phyloP scores from a whole-genome alignment of 805 yeast species.

The Teunomyces stri region DNA sequence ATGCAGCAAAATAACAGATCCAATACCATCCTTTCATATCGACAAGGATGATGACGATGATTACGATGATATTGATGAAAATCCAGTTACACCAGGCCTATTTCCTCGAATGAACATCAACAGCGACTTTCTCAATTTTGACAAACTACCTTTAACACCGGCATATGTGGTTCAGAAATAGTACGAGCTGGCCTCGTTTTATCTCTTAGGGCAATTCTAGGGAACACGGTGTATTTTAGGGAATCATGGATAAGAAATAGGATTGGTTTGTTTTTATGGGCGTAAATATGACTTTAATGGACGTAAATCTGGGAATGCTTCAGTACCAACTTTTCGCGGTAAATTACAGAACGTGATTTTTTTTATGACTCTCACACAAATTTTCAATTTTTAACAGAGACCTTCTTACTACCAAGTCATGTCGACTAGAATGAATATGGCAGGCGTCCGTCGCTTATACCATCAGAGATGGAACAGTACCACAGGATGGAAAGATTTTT shows the following conservation, averaged over 20 bases:
- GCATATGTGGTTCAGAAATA: slow-evolving; percentile 16
- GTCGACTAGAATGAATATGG: background rate
- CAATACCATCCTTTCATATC: slow-evolving; percentile 5
- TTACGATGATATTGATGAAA: slow-evolving; percentile 10
- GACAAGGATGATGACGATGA: slow-evolving; percentile 12
- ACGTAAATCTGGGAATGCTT: background rate
- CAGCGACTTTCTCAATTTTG: slow-evolving; percentile 20
- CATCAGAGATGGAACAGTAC: slow-evolving; percentile 3
- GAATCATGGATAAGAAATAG: background rate
- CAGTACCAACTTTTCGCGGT: background rate
- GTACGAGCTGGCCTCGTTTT: background rate
- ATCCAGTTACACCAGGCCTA: slow-evolving; percentile 36
- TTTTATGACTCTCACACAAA: background rate
- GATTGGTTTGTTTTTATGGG: background rate
- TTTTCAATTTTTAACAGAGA: background rate
- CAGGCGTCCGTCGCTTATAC: background rate
- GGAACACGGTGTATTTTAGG: background rate
- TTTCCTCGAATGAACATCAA: slow-evolving; percentile 29
- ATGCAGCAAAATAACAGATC: background rate
- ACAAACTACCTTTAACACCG: slow-evolving; percentile 29
- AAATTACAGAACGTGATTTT: background rate
- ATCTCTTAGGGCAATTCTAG: background rate
- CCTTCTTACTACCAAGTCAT: background rate
- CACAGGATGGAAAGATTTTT: slow-evolving; percentile 35
- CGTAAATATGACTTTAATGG: background rate